These are phyloP conservation scores for Calamus simplicifolius DNA, from an alignment of 176 grass and related monocot species.

Conservation along the genomic window DNA sequence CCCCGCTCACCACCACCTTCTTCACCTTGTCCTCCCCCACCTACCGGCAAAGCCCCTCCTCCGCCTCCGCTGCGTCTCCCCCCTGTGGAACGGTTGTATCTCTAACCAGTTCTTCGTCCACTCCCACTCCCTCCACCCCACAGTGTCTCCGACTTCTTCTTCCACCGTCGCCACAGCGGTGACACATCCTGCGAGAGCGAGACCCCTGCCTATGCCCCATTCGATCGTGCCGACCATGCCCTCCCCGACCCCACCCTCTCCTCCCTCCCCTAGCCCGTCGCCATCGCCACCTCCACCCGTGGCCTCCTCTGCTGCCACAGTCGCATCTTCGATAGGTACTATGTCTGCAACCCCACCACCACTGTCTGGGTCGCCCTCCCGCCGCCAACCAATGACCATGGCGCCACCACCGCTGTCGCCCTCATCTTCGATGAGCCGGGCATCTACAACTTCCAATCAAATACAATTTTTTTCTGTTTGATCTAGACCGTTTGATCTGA, in stretches of 20 bases:
- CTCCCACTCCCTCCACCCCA: too few species aligned
- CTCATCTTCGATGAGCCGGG: conserved; percentile 28
- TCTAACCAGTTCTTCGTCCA: conserved; percentile 17
- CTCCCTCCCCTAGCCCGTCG: conserved; percentile 10
- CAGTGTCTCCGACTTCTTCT: conserved; percentile 15
- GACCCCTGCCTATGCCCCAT: too few species aligned
- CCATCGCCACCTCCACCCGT: too few species aligned
- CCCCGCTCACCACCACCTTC: too few species aligned
- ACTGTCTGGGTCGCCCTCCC: conserved; percentile 12
- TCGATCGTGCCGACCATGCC: conserved; percentile 1
- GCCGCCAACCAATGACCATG: too few species aligned
- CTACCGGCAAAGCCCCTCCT: too few species aligned
- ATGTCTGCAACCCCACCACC: conserved; percentile 56
- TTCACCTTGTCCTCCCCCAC: too few species aligned
- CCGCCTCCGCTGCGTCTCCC: conserved; percentile 16
- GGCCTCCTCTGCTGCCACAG: conserved; percentile 58
- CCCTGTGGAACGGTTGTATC: conserved; percentile 8
- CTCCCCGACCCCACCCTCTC: conserved; percentile 42
- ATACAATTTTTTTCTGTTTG: too few species aligned
- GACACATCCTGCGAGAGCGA: not conserved
- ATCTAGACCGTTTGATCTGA: too few species aligned
- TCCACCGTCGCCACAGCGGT: not conserved
- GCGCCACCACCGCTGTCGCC: conserved; percentile 17
- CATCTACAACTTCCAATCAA: too few species aligned
- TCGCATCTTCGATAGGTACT: conserved; percentile 14